Evolutionary conservation across 148 eudicot species (phyloP).

Genomic region (Arbutus unedo): DNA sequence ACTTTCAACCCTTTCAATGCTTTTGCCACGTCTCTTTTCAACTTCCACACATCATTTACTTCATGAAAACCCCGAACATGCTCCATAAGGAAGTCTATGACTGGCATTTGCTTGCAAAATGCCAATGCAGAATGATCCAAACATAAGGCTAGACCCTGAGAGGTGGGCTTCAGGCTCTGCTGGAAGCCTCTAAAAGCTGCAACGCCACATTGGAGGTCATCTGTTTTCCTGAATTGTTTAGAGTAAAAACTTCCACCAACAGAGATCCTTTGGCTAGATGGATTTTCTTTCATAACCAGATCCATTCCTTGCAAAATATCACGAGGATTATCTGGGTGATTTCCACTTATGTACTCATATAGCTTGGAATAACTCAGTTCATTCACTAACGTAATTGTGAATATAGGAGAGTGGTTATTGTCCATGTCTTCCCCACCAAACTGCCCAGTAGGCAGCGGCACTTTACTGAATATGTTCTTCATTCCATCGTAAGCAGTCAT

Average conservation of each 20-base stretch:
- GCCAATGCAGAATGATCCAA: slow-evolving; percentile 53
- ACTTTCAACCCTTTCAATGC: slow-evolving; percentile 48
- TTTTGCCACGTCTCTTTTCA: slow-evolving; percentile 13
- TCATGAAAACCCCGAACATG: slow-evolving; percentile 23
- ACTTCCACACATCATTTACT: slow-evolving; percentile 15
- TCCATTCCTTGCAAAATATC: slow-evolving; percentile 7
- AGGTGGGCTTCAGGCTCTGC: neutral
- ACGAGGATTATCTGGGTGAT: neutral
- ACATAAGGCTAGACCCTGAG: slow-evolving; percentile 44
- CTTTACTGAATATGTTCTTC: slow-evolving; percentile 17
- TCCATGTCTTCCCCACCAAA: slow-evolving; percentile 35
- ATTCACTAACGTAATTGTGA: slow-evolving; percentile 37
- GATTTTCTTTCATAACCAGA: slow-evolving; percentile 8
- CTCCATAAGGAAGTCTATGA: slow-evolving; percentile 45
- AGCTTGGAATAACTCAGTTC: slow-evolving; percentile 46
- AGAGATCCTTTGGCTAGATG: neutral
- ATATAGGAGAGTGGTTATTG: slow-evolving; percentile 22
- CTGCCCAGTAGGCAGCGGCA: slow-evolving; percentile 40
- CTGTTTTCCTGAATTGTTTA: neutral
- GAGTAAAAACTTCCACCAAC: slow-evolving; percentile 8
- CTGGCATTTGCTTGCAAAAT: slow-evolving; percentile 41
- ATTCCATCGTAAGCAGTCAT: slow-evolving; percentile 59
- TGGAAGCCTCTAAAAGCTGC: slow-evolving; percentile 6
- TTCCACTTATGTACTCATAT: slow-evolving; percentile 31
- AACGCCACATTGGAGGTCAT: neutral